phyloP scores from a whole-genome alignment of 2,329 filamentous ascomycete genomes.

The Arthrobotrys entomopaga region DNA sequence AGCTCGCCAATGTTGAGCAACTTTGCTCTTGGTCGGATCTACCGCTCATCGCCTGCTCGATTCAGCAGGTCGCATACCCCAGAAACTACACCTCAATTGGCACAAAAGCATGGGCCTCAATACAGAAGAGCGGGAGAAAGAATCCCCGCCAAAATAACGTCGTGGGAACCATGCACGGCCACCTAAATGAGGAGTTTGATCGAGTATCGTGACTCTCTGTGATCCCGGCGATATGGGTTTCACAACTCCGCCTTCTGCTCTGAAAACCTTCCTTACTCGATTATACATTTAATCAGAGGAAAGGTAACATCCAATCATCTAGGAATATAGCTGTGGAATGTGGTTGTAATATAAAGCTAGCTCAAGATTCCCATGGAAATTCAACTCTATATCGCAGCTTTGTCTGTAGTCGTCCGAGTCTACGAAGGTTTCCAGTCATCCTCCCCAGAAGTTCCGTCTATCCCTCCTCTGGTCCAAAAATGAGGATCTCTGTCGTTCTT shows the following conservation, averaged over 20 bases:
- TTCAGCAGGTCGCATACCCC: constrained; percentile 36
- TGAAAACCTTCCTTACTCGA: constrained; percentile 11
- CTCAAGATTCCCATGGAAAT: constrained; percentile 71
- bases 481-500: constrained; percentile 50
- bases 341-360: constrained; percentile 73
- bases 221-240: constrained; percentile 31
- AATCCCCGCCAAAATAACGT: constrained; percentile 27
- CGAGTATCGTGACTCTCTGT: constrained; percentile 25
- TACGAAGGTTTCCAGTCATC: constrained; percentile 18
- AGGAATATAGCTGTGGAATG: too few species aligned
- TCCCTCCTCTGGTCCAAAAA: constrained; percentile 67
- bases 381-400: constrained; percentile 75
- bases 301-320: not conserved
- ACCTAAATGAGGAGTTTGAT: constrained; percentile 33
- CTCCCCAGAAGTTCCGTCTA: constrained; percentile 65
- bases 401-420: constrained; percentile 91
- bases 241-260: constrained; percentile 48
- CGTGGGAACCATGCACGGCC: constrained; percentile 23
- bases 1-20: constrained; percentile 50
- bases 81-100: constrained; percentile 40
- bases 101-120: constrained; percentile 6
- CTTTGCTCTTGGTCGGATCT: constrained; percentile 22
- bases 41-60: constrained; percentile 36
- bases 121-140: not conserved
- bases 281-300: not conserved